A percentile compares a stretch with the other conserved stretches of the same genome.
Conservation (phyloP, 148 eudicot species). For the Bassia scoparia region DNA sequence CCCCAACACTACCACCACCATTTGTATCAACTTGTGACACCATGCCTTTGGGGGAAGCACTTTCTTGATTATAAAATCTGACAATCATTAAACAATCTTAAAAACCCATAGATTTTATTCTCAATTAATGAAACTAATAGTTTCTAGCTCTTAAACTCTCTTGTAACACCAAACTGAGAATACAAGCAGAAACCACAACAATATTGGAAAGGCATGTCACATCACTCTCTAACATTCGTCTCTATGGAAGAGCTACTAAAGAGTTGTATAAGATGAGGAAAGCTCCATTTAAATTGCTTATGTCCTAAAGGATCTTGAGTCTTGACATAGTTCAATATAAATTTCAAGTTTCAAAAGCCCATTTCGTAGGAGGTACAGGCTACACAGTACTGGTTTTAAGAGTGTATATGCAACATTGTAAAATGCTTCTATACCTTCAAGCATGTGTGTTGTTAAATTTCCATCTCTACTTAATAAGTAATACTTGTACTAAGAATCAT, state of each 20-base stretch:
- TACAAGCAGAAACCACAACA: not conserved
- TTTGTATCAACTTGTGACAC: not conserved
- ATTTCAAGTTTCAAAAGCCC: no score
- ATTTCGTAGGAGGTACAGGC: no score
- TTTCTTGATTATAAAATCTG: not conserved
- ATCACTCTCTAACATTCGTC: not conserved
- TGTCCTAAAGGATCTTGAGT: no score
- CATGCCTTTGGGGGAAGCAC: not conserved
- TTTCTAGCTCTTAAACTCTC: no score
- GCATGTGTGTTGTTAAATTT: no score
- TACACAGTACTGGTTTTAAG: no score
- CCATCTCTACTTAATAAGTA: no score
- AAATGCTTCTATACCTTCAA: not conserved
- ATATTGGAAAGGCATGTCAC: not conserved
- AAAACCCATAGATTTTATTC: not conserved
- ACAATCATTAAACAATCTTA: not conserved
- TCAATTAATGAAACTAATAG: not conserved
- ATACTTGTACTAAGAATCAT: no score
- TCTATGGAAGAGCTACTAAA: not conserved
- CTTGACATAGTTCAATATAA: no score
- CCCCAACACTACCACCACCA: no score
- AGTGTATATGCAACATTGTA: not conserved
- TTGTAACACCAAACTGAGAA: not conserved
- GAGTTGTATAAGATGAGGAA: not conserved
- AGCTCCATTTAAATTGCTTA: no score